phyloP scores from a whole-genome alignment of 129 eudicot species.

The Cynara cardunculus region DNA sequence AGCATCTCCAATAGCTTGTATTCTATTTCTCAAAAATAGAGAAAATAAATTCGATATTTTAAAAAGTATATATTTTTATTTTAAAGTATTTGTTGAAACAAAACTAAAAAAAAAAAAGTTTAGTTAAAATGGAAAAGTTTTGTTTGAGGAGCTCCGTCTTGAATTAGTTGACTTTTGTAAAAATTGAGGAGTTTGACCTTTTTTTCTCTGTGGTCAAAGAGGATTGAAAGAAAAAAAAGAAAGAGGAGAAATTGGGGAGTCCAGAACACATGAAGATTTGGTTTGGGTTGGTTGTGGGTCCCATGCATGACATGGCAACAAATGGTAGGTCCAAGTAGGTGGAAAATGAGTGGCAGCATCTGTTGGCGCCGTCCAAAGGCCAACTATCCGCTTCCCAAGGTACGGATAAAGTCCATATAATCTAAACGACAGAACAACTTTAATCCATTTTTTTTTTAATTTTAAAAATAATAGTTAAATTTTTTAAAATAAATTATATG shows the following conservation, averaged over 20 bases:
- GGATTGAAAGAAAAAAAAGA: conserved; percentile 7
- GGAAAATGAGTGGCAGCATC: conserved; percentile 2
- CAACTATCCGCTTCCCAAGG: conserved; percentile 1
- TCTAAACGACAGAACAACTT: too few species aligned
- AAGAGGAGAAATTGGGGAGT: not conserved
- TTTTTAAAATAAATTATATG: too few species aligned
- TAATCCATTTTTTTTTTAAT: too few species aligned
- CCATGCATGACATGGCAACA: conserved; percentile 7
- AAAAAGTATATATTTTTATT: too few species aligned
- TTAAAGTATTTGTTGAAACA: too few species aligned
- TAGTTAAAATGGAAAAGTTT: too few species aligned
- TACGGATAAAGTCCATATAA: not conserved
- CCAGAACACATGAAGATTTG: conserved; percentile 14
- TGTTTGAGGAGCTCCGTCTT: not conserved
- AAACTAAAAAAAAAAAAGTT: too few species aligned
- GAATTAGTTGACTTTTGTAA: conserved; percentile 4
- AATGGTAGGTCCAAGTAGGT: conserved; percentile 11
- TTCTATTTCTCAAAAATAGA: not conserved
- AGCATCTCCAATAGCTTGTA: not conserved
- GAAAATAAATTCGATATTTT: too few species aligned
- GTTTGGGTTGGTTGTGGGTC: not conserved
- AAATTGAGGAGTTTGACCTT: not conserved
- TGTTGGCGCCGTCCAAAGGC: conserved; percentile 15
- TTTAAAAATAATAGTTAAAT: too few species aligned
- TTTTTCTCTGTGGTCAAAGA: conserved; percentile 8